Evolutionary conservation across 1,284 basidiomycete species (phyloP).

Genomic region (Cryptococcus neoformans): DNA sequence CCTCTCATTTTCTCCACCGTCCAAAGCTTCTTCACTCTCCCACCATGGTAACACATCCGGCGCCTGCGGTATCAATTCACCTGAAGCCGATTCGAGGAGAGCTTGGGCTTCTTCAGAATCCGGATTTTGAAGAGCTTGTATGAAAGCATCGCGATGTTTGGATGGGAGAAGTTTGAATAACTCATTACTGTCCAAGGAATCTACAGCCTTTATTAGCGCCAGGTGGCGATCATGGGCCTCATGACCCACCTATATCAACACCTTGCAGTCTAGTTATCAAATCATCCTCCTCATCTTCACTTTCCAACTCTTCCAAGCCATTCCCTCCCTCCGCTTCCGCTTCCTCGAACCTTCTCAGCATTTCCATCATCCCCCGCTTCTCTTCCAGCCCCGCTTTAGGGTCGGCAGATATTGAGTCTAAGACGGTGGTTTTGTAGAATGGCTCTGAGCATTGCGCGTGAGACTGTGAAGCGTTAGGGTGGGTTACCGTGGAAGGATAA

Average conservation of each 20-base stretch:
- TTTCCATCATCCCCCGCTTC: constrained; percentile 46
- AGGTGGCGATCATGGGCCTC: background rate
- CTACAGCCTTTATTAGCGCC: constrained; percentile 15
- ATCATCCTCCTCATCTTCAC: constrained; percentile 29
- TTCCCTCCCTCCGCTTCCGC: constrained; percentile 30
- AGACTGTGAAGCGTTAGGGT: constrained; percentile 13
- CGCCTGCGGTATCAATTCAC: constrained; percentile 9
- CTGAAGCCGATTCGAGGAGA: constrained; percentile 30
- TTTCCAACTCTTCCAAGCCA: constrained; percentile 17
- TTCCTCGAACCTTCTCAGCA: constrained; percentile 45
- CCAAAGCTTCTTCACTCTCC: constrained; percentile 11
- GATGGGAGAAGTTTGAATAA: constrained; percentile 43
- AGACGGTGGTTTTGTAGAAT: constrained; percentile 44
- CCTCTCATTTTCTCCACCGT: constrained; percentile 6
- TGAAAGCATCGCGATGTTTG: constrained; percentile 40
- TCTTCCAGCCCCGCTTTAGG: constrained; percentile 34
- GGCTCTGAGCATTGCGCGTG: constrained; percentile 49
- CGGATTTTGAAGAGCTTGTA: constrained; percentile 38
- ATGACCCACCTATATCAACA: constrained; percentile 39
- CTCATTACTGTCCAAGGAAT: constrained; percentile 42
- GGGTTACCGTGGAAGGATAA: background rate
- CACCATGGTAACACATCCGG: constrained; percentile 29
- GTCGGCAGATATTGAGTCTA: constrained; percentile 35
- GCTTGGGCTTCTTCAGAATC: constrained; percentile 33
- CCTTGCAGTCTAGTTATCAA: constrained; percentile 29